Conservation (phyloP, 768 basidiomycete species). For the Kondoa malvinella region DNA sequence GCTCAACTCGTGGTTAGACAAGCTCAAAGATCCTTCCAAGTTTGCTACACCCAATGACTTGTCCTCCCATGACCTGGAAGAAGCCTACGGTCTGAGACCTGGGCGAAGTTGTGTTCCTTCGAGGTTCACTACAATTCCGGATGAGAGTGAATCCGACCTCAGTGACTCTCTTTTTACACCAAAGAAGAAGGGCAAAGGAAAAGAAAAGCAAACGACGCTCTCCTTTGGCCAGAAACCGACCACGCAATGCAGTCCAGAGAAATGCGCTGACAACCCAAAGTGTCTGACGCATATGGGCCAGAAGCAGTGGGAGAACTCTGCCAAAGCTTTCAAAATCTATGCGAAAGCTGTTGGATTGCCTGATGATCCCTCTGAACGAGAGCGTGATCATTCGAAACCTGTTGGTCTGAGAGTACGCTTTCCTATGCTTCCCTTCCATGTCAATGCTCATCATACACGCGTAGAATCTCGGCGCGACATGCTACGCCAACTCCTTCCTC, state of each 20-base stretch:
- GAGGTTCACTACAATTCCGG: not conserved
- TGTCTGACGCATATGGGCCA: not conserved
- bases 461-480: conserved; percentile 96
- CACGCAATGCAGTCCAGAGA: not conserved
- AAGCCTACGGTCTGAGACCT: not conserved
- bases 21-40: not conserved
- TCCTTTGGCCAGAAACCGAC: not conserved
- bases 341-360: not conserved
- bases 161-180: not conserved
- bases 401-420: not conserved
- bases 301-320: not conserved
- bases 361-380: not conserved
- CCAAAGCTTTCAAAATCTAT: not conserved
- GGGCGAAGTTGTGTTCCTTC: not conserved
- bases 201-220: not conserved
- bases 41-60: not conserved
- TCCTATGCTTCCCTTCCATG: not conserved
- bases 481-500: conserved; percentile 87
- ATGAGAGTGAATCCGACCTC: not conserved
- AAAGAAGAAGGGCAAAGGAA: not conserved
- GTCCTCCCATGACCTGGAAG: not conserved
- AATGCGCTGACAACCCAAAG: not conserved
- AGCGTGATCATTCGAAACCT: not conserved
- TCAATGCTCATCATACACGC: not conserved
- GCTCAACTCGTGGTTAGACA: not conserved